These are phyloP conservation scores for Phytopythium mirpurense DNA, from an alignment of 352 stramenopile species.

Conservation along the genomic window DNA sequence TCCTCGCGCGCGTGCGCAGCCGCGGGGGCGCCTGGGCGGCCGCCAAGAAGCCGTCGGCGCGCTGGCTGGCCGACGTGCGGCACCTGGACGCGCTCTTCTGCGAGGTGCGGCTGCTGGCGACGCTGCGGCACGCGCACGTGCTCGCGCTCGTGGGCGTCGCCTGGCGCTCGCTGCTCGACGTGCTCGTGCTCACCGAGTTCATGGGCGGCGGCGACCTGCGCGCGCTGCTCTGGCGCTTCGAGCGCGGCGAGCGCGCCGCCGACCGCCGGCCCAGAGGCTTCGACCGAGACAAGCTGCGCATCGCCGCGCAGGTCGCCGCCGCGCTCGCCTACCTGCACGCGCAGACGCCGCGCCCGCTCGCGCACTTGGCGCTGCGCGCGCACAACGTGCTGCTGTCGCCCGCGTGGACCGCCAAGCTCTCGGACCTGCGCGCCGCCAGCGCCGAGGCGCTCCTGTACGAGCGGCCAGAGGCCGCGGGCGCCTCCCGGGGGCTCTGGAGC, in stretches of 20 bases:
- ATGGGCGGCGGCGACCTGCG: conserved; percentile 50
- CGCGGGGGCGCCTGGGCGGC: conserved; percentile 37
- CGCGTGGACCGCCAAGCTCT: conserved; percentile 39
- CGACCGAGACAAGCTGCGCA: conserved; percentile 33
- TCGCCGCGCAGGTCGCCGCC: conserved; percentile 37
- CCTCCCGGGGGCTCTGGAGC: conserved; percentile 16
- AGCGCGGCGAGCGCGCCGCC: conserved; percentile 11
- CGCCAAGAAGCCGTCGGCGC: conserved; percentile 49
- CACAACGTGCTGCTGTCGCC: conserved; percentile 26
- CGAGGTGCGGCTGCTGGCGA: conserved; percentile 32
- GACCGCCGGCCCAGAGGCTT: conserved; percentile 17
- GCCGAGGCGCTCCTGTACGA: conserved; percentile 2
- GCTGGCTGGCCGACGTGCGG: conserved; percentile 29
- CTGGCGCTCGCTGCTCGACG: conserved; percentile 39
- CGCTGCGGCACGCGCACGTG: conserved; percentile 35
- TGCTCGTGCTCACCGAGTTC: conserved; percentile 50
- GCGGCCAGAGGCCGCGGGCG: neutral
- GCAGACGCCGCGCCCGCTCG: conserved; percentile 19
- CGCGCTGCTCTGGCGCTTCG: conserved; percentile 29
- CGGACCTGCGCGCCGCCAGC: conserved; percentile 27
- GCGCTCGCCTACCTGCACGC: conserved; percentile 49
- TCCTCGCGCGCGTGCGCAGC: conserved; percentile 34
- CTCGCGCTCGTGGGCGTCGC: conserved; percentile 45
- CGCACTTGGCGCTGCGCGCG: conserved; percentile 25
- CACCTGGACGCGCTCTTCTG: conserved; percentile 44